phyloP scores from a whole-genome alignment of 1,139 yeast genomes.

The Saccharomycopsis hybrid region DNA sequence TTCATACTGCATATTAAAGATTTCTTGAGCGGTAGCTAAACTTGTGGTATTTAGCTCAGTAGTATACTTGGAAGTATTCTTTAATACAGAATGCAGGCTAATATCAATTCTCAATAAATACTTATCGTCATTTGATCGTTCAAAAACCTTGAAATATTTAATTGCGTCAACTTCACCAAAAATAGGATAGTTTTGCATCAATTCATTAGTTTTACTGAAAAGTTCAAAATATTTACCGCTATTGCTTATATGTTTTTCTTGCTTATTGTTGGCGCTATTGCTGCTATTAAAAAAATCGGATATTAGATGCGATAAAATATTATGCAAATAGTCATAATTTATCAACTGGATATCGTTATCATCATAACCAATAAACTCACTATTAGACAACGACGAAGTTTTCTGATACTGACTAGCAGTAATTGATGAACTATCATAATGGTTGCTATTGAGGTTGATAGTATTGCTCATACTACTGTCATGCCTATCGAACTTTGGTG shows the following conservation, averaged over 20 bases:
- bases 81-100: constrained; percentile 14
- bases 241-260: background rate
- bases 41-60: background rate
- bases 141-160: background rate
- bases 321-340: constrained; percentile 17
- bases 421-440: constrained; percentile 5
- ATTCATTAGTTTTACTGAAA: constrained; percentile 7
- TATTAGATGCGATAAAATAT: constrained; percentile 12
- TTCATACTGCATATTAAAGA: background rate
- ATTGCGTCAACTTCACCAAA: constrained; percentile 1
- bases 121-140: background rate
- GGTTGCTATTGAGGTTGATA: background rate
- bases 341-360: constrained; percentile 15
- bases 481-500: too few relatives aligned
- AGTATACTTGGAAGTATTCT: constrained; percentile 7
- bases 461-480: too few relatives aligned
- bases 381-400: constrained; percentile 9
- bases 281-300: background rate
- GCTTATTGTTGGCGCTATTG: too few relatives aligned
- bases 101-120: background rate
- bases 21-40: background rate
- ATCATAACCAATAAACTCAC: constrained; percentile 17
- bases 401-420: constrained; percentile 15
- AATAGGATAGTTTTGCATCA: constrained; percentile 11
- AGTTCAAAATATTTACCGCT: constrained; percentile 3